Evolutionary conservation across 148 eudicot species (phyloP), one percentile per base, ranked within the genome.

Genomic region (Chenopodium quinoa): DNA sequence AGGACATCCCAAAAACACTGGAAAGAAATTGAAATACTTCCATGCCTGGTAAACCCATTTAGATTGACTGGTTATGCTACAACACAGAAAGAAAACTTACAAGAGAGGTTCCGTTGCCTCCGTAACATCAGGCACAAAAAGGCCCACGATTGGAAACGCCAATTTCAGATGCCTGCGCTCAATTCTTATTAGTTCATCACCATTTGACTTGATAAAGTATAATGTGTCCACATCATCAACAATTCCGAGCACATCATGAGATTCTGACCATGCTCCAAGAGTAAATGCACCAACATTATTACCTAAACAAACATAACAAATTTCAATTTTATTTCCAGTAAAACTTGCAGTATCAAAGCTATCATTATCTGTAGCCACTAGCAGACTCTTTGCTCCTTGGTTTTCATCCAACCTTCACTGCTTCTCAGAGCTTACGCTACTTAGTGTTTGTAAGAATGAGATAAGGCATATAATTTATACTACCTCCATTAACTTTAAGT

Each of bases 251-350:
- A 93, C 85, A 79, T 86, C 91, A 83, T 93, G 99, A 84, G 93
- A 81, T 89, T 96, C 99, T 40, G 98, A 96, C 99, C 99, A 96
- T 71, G 85, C 86, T 78, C 99, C 99, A 83, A 58, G 83, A 54
- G 88, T 85, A 83, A 90, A 91, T 50, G 90, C 85, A 72, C 81
- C 84, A 78, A 66, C 75, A 75, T 73, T 81, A 79, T 82, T 84
- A 82, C 95, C 99, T 96, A 85, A 80, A 76, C 73, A 84, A 84
- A 78, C 46, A 81, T 7, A 69, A 76, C 5, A 63, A 52, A 64
- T 40, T 74, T 62, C 63, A 75, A 22, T 68, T 46, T 8, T 27
- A 14, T 54, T 44, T 65, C 34, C 29, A 10, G 74, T 32, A n/a
- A 52, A 47, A 74, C 31, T n/a, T 71, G 71, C 60, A 16, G 20